These are phyloP conservation scores for Fusarium scirpi DNA, from an alignment of 2,329 filamentous ascomycete species.

Conservation along the genomic window DNA sequence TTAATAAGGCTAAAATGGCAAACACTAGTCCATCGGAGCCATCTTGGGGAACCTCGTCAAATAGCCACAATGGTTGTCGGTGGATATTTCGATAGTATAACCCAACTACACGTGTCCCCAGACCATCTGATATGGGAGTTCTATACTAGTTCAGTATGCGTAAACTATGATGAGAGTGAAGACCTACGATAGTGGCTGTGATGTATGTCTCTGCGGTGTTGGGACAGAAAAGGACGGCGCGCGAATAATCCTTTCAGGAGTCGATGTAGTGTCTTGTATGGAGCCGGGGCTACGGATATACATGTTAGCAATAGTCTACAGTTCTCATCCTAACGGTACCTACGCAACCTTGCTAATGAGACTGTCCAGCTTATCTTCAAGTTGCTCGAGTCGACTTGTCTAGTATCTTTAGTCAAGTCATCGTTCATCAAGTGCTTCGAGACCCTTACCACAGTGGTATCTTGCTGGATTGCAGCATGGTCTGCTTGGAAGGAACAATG, in stretches of 20 bases:
- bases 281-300: background rate
- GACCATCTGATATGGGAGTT: background rate
- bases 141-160: accelerated
- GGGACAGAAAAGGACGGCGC: background rate
- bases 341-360: conserved; percentile 26
- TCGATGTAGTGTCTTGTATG: conserved; percentile 3
- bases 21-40: conserved; percentile 5
- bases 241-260: background rate
- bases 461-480: background rate
- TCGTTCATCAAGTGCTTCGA: no score
- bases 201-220: background rate
- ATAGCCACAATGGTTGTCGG: conserved; percentile 33
- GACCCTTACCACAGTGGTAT: conserved; percentile 1
- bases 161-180: accelerated
- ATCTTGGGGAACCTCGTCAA: background rate
- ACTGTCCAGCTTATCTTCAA: conserved; percentile 32
- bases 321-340: accelerated
- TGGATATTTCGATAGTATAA: conserved; percentile 30
- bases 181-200: background rate
- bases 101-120: background rate
- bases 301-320: background rate
- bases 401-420: background rate
- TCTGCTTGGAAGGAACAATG: conserved; percentile 19
- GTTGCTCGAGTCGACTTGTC: conserved; percentile 22
- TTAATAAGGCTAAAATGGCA: conserved; percentile 10